A percentile compares a stretch with the other conserved stretches of the same genome.
Evolutionary conservation across 78 protist genomes (phyloP).

Genomic region (Monocercomonoides exilis): DNA sequence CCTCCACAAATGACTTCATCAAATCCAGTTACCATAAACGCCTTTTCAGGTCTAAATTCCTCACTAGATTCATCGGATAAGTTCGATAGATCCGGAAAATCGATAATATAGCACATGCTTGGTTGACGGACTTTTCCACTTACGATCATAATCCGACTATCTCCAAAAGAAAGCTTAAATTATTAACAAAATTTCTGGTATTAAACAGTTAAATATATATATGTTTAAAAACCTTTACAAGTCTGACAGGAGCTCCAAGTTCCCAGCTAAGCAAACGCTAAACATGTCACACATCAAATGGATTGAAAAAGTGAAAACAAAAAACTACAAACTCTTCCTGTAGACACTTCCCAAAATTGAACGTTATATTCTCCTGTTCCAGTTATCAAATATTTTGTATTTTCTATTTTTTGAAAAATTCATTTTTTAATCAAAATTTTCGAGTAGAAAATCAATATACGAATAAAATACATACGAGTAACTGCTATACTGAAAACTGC

Average conservation of each 20-base stretch:
- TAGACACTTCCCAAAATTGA: neutral
- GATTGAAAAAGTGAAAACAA: neutral
- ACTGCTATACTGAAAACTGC: neutral
- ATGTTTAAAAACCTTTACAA: neutral
- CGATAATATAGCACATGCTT: neutral
- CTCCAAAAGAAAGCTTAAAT: neutral
- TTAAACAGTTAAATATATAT: neutral
- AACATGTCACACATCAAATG: neutral
- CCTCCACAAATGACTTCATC: neutral
- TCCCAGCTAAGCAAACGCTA: neutral
- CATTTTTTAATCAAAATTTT: neutral
- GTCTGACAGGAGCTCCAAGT: neutral
- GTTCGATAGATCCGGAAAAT: neutral
- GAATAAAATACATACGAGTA: neutral
- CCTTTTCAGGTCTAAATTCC: neutral
- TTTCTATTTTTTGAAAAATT: neutral
- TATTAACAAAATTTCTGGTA: too few relatives aligned
- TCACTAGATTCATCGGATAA: neutral
- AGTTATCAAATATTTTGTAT: neutral
- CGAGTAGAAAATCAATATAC: neutral
- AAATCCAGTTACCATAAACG: neutral
- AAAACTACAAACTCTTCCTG: neutral
- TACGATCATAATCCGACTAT: neutral
- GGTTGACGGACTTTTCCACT: neutral
- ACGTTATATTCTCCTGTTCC: neutral